Evolutionary conservation across 352 stramenopile genomes (phyloP).

Genomic region (Pythium chondricola): DNA sequence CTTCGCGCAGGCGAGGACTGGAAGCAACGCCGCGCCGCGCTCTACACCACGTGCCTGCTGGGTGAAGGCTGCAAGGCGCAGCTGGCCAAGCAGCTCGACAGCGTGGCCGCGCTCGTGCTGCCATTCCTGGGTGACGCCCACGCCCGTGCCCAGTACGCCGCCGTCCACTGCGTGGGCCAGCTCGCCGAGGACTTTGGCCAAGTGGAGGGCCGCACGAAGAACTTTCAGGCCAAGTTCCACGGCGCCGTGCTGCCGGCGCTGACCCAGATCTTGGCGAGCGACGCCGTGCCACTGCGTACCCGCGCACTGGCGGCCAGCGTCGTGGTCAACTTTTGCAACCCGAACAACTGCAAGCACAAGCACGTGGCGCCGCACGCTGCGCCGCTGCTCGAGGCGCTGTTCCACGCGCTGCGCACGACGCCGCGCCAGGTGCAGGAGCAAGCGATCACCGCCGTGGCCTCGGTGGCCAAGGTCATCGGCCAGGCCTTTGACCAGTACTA

Average conservation of each 20-base stretch:
- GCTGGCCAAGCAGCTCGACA: conserved; percentile 77
- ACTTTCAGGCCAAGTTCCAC: conserved; percentile 84
- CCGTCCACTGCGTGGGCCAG: conserved; percentile 79
- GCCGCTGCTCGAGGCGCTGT: conserved; percentile 70
- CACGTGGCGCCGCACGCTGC: conserved; percentile 61
- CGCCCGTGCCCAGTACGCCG: conserved; percentile 76
- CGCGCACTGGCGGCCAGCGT: conserved; percentile 71
- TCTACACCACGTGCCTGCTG: conserved; percentile 74
- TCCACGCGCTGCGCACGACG: conserved; percentile 68
- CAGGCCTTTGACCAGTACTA: conserved; percentile 77
- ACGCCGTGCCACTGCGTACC: conserved; percentile 58
- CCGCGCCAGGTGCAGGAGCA: conserved; percentile 84
- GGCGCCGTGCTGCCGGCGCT: conserved; percentile 52
- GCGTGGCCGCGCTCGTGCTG: conserved; percentile 60
- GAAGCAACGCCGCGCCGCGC: conserved; percentile 68
- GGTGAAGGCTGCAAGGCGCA: conserved; percentile 72
- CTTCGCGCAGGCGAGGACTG: conserved; percentile 54
- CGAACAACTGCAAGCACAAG: conserved; percentile 77
- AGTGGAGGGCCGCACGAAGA: conserved; percentile 81
- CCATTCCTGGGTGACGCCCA: conserved; percentile 66
- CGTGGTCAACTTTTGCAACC: conserved; percentile 84
- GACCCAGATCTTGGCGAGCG: conserved; percentile 54
- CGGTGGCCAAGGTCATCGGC: conserved; percentile 78
- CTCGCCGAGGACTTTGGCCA: conserved; percentile 79
- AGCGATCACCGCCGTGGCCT: conserved; percentile 81